Evolutionary conservation across 805 yeast species (phyloP).

Genomic region (Starmerella apis): DNA sequence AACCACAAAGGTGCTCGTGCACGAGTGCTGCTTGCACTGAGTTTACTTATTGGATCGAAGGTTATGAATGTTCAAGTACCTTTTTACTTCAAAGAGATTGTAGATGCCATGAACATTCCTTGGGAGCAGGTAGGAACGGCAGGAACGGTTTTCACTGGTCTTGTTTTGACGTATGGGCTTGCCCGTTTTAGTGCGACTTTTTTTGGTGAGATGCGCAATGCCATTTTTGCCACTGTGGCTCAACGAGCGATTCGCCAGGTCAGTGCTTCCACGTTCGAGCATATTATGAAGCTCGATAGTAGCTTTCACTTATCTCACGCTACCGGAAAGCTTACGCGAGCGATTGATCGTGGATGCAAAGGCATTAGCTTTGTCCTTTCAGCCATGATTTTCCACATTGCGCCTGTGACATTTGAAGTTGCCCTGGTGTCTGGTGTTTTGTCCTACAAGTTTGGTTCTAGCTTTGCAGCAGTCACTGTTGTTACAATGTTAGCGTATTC

Average conservation of each 20-base stretch:
- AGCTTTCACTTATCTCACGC: constrained; percentile 84
- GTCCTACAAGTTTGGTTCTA: constrained; percentile 81
- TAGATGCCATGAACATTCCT: constrained; percentile 87
- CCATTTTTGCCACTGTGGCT: constrained; percentile 89
- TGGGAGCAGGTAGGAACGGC: constrained; percentile 61
- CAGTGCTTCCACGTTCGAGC: constrained; percentile 77
- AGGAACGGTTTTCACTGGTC: constrained; percentile 27
- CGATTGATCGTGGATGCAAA: constrained; percentile 94
- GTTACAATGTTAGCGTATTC: constrained; percentile 84
- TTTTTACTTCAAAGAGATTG: constrained; percentile 75
- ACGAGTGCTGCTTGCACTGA: constrained; percentile 66
- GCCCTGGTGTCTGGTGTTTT: constrained; percentile 85
- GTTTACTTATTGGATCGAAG: constrained; percentile 68
- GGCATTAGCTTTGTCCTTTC: constrained; percentile 88
- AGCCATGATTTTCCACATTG: constrained; percentile 95
- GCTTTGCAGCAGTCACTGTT: constrained; percentile 82
- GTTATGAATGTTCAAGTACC: constrained; percentile 91
- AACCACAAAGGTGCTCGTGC: constrained; percentile 37
- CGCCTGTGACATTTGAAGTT: constrained; percentile 88
- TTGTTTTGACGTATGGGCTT: constrained; percentile 79
- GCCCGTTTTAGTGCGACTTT: constrained; percentile 90
- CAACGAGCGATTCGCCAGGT: constrained; percentile 88
- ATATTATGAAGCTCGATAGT: constrained; percentile 70
- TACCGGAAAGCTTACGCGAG: constrained; percentile 92
- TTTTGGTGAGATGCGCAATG: constrained; percentile 90